A percentile compares a stretch with the other conserved stretches of the same genome.
Evolutionary conservation across 129 eudicot genomes (phyloP).

Genomic region (Gnaphalium uliginosum): DNA sequence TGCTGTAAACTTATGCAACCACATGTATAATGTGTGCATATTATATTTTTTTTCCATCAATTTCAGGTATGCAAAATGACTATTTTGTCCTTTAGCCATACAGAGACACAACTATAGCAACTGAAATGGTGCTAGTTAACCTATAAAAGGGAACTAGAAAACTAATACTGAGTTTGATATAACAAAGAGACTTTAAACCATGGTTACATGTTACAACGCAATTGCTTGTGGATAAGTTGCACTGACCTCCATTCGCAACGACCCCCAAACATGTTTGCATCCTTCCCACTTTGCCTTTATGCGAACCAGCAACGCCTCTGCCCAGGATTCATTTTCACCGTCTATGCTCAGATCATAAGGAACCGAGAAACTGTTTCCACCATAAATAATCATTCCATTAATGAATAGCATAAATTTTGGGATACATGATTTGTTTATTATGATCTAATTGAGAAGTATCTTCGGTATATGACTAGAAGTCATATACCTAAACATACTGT

Average conservation of each 20-base stretch:
- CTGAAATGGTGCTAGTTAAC: background rate
- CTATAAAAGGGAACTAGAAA: background rate
- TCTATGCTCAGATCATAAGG: conserved; percentile 84
- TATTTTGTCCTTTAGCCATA: conserved; percentile 18
- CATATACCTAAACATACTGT: background rate
- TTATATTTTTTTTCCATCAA: background rate
- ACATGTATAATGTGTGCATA: background rate
- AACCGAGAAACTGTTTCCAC: conserved; percentile 71
- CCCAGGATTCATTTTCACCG: conserved; percentile 75
- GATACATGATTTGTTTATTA: background rate
- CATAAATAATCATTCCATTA: background rate
- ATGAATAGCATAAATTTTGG: background rate
- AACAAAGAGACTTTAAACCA: background rate
- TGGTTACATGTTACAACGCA: conserved; percentile 43
- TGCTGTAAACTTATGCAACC: background rate
- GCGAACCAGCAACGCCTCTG: conserved; percentile 48
- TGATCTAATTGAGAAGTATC: background rate
- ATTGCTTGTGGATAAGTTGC: conserved; percentile 85
- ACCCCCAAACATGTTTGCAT: conserved; percentile 72
- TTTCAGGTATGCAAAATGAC: background rate
- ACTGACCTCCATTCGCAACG: conserved; percentile 72
- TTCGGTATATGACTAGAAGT: background rate
- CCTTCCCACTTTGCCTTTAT: conserved; percentile 52
- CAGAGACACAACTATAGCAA: conserved; percentile 5
- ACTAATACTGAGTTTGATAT: background rate